Evolutionary conservation across 495 filamentous ascomycete species (phyloP).

Genomic region (Xylaria grammica): DNA sequence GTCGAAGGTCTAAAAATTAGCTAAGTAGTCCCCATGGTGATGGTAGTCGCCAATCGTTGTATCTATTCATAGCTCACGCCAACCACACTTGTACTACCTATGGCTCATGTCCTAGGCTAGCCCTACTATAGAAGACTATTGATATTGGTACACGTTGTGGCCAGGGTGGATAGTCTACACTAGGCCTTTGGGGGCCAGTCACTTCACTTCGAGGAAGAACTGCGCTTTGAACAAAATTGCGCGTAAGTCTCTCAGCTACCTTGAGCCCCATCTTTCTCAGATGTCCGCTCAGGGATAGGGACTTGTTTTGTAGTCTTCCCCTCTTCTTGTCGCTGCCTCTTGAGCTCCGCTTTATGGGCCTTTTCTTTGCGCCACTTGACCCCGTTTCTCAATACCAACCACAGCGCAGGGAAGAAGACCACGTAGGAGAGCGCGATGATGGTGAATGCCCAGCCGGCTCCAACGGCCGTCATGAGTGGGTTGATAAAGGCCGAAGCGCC

Average conservation of each 20-base stretch:
- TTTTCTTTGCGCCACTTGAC: conserved; percentile 44
- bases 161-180: background rate
- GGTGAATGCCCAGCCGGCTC: conserved; percentile 72
- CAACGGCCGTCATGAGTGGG: conserved; percentile 69
- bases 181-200: no score
- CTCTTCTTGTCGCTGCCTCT: background rate
- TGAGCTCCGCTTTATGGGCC: conserved; percentile 22
- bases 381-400: conserved; percentile 46
- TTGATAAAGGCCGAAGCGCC: conserved; percentile 67
- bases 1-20: background rate
- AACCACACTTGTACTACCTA: background rate
- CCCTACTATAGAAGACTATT: background rate
- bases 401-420: conserved; percentile 57
- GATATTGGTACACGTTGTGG: background rate
- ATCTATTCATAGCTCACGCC: background rate
- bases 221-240: no score
- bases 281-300: background rate
- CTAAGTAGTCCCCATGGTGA: background rate
- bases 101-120: background rate
- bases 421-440: conserved; percentile 64
- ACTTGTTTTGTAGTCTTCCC: background rate
- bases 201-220: no score
- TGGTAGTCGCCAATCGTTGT: background rate
- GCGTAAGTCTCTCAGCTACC: background rate
- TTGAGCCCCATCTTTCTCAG: conserved; percentile 1